Evolutionary conservation across 208 protist genomes (phyloP).

Genomic region (Pavlovales sp.): DNA sequence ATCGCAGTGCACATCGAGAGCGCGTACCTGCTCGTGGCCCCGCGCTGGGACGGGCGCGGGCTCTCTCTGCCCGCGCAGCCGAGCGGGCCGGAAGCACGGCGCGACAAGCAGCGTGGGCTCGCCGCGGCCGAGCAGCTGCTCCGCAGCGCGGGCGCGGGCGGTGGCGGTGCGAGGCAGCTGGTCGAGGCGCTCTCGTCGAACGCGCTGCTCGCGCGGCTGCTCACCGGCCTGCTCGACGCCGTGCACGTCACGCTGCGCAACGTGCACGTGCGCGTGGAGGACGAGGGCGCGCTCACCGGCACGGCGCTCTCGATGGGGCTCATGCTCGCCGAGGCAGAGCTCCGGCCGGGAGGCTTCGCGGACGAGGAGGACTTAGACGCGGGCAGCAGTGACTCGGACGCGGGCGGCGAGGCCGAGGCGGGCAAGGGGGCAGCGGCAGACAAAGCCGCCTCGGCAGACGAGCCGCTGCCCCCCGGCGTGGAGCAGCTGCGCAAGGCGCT

Average conservation of each 20-base stretch:
- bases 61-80: not conserved
- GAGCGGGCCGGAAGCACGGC: not conserved
- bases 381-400: too few relatives aligned
- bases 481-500: not conserved
- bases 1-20: not conserved
- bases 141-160: too few relatives aligned
- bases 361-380: not conserved
- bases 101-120: not conserved
- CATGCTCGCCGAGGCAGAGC: not conserved
- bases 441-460: too few relatives aligned
- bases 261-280: not conserved
- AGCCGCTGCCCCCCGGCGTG: too few relatives aligned
- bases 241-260: not conserved
- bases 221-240: not conserved
- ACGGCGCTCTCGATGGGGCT: not conserved
- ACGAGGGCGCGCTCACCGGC: not conserved
- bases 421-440: too few relatives aligned
- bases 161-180: not conserved
- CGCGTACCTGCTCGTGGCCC: not conserved
- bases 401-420: too few relatives aligned
- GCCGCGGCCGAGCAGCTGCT: not conserved
- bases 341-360: not conserved
- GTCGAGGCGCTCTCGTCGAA: not conserved
- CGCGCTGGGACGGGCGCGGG: not conserved
- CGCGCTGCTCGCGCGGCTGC: not conserved